Percentiles rank a stretch among this genome's conserved stretches.
Evolutionary conservation across 306 rosid species (phyloP).

Genomic region (Glycine tomentella): DNA sequence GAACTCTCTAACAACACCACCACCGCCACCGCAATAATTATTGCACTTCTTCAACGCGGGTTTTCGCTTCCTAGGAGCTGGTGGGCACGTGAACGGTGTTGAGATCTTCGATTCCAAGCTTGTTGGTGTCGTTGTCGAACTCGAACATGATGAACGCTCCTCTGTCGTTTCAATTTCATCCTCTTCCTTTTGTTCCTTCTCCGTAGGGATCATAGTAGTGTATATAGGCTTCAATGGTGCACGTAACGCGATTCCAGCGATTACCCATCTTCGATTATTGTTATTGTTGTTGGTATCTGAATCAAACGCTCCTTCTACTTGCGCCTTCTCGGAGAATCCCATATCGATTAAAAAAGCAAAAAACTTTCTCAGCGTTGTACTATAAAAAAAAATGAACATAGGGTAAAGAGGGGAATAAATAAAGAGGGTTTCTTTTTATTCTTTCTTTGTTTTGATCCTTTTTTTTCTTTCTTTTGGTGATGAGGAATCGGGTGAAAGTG

Average conservation of each 20-base stretch:
- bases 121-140: slow-evolving; percentile 67
- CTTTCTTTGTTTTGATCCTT: background rate
- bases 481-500: slow-evolving; percentile 41
- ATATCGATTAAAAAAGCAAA: slow-evolving; percentile 37
- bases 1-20: slow-evolving; percentile 57
- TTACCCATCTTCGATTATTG: slow-evolving; percentile 57
- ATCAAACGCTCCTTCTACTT: slow-evolving; percentile 55
- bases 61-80: slow-evolving; percentile 77
- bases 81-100: slow-evolving; percentile 66
- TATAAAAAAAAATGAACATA: background rate
- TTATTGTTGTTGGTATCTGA: slow-evolving; percentile 41
- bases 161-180: slow-evolving; percentile 28
- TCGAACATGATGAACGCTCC: slow-evolving; percentile 42
- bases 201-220: slow-evolving; percentile 28
- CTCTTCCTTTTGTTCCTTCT: slow-evolving; percentile 16
- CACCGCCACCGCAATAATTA: slow-evolving; percentile 47
- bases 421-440: slow-evolving; percentile 24
- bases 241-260: slow-evolving; percentile 69
- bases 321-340: slow-evolving; percentile 67
- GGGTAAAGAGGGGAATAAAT: slow-evolving; percentile 7
- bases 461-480: background rate
- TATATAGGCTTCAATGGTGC: slow-evolving; percentile 71
- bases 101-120: slow-evolving; percentile 67
- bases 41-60: slow-evolving; percentile 67
- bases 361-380: background rate